Percentiles rank a stretch among this genome's conserved stretches.
phyloP scores from a whole-genome alignment of 2,329 filamentous ascomycete species.

The Paecilomyces formosus region DNA sequence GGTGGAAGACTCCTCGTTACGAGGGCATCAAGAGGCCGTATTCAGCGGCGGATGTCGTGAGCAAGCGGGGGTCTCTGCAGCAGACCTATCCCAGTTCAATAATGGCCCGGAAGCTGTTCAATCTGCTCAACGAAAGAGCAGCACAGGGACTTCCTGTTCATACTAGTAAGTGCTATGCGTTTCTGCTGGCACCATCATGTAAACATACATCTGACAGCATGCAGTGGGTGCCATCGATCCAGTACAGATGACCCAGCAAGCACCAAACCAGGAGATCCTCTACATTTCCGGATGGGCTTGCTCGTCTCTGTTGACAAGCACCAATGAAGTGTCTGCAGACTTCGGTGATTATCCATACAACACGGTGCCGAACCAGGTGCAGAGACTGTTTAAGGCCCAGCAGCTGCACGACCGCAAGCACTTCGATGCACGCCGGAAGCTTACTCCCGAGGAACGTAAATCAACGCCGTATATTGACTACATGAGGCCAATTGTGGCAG shows the following conservation, averaged over 20 bases:
- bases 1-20: conserved; percentile 83
- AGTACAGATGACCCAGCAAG: conserved; percentile 99
- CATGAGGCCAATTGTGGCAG: conserved; percentile 87
- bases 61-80: conserved; percentile 80
- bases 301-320: conserved; percentile 83
- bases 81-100: conserved; percentile 86
- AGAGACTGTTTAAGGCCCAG: conserved; percentile 92
- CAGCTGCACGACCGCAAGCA: conserved; percentile 95
- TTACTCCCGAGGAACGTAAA: conserved; percentile 65
- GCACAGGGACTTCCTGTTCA: conserved; percentile 81
- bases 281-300: conserved; percentile 98
- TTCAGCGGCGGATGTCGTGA: conserved; percentile 81
- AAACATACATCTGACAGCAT: neutral
- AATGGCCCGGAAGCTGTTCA: conserved; percentile 92
- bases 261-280: conserved; percentile 87
- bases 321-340: conserved; percentile 95
- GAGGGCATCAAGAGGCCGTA: conserved; percentile 89
- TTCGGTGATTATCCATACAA: conserved; percentile 99
- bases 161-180: conserved; percentile 58
- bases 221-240: conserved; percentile 94
- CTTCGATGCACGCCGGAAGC: conserved; percentile 74
- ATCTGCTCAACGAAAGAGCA: conserved; percentile 70
- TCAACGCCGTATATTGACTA: conserved; percentile 83
- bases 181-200: neutral
- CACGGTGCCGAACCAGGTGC: conserved; percentile 95